Base-by-base conservation (phyloP, 2,329 filamentous ascomycete species). In the Diplodia mutila region DNA sequence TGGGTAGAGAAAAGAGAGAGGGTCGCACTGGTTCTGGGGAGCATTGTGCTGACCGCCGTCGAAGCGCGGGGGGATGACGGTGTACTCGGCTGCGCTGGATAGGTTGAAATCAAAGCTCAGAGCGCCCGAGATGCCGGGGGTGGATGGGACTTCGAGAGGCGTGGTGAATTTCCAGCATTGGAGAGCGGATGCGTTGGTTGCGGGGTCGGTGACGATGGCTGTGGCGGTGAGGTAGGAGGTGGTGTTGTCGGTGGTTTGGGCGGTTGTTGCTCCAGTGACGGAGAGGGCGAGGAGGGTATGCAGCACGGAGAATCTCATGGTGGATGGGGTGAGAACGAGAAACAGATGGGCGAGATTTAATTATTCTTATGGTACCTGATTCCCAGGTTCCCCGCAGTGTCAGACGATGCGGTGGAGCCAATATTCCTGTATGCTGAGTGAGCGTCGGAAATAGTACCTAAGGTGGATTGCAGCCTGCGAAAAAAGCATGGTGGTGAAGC, bases 101-200 rank as follows among this genome's bases (percentile, higher is more conserved):
- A 63, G 11, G n/a, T 64, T 59, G 57, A 64, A 46, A 4, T 14
- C 3, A 29, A 63, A 67, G 8, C 54, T 39, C 70, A 77, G 72
- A 3, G 76, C 75, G 6, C 68, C 68, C 25, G 53, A 69, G 42
- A 78, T 72, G 29, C 77, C 77, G 16, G 75, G 75, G 9, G 70
- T 69, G 1, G 73, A 71, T 2, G 76, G 75, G 3, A 69, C 59
- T 4, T 65, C 48, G 68, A 79, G 73, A 3, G 76, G 75, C 4
- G 67, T 66, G 29, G 54, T 70, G 59, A 79, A 73, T 25, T 74
- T 69, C 77, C 76, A 79, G 70, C 77, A 80, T 69, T 79, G 72
- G 42, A 79, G 72, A 5, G 69, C 70, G 8, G 77, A 78, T 61
- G 70, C 70, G 69, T 77, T 76, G 16, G 73, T 46, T 21, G 42